Evolutionary conservation across 1,284 basidiomycete genomes (phyloP).

Genomic region (Mycosarcoma mackinlayi): DNA sequence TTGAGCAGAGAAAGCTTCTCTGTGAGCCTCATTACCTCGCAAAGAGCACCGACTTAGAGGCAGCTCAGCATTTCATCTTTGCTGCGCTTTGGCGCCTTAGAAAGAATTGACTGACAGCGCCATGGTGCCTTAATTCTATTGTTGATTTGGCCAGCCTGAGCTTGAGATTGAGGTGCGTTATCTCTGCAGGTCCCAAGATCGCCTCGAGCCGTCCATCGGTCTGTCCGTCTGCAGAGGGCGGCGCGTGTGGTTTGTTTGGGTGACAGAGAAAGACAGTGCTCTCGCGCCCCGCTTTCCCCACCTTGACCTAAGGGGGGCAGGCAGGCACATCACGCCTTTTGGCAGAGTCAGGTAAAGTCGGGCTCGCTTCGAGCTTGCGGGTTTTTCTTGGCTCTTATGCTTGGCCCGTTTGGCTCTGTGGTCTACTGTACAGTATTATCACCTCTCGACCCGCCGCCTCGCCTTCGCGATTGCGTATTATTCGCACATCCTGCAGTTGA

Average conservation of each 20-base stretch:
- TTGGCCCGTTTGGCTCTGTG: not conserved
- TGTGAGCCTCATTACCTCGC: too few species aligned
- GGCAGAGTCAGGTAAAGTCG: not conserved
- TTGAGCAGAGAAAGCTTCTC: too few species aligned
- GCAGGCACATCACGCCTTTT: conserved; percentile 18
- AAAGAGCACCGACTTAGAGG: too few species aligned
- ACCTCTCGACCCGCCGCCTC: not conserved
- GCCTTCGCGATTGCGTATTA: conserved; percentile 1
- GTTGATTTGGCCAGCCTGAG: not conserved
- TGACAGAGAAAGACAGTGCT: not conserved
- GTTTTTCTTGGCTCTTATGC: conserved; percentile 22
- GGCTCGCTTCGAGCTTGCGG: conserved; percentile 14
- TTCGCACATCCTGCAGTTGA: too few species aligned
- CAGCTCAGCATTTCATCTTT: too few species aligned
- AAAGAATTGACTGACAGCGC: too few species aligned
- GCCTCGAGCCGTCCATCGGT: too few species aligned
- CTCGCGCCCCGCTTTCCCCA: conserved; percentile 2
- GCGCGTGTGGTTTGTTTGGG: not conserved
- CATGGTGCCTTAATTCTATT: too few species aligned
- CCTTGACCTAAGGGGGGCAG: too few species aligned
- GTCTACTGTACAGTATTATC: not conserved
- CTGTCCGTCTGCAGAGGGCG: too few species aligned
- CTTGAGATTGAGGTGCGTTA: conserved; percentile 6
- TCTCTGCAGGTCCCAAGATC: conserved; percentile 31
- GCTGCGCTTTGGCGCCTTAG: too few species aligned